Conservation (phyloP, 23 red algal species). For the Chondrus crispus region DNA sequence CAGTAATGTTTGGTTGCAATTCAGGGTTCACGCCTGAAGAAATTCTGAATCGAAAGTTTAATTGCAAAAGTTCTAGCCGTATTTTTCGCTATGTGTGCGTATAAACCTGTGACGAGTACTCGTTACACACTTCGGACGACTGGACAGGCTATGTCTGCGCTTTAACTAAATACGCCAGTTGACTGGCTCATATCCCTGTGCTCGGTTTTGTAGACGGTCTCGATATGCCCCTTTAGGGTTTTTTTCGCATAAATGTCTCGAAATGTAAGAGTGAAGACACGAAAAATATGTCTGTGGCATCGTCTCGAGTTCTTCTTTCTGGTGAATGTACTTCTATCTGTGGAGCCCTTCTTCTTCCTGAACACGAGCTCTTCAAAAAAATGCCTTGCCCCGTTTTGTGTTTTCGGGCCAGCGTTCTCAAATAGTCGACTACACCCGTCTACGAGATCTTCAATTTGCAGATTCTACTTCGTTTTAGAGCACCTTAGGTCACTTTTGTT, state of each 20-base stretch:
- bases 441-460: background rate
- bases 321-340: background rate
- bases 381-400: background rate
- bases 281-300: background rate
- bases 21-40: too few relatives aligned
- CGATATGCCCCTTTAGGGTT: background rate
- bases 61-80: too few relatives aligned
- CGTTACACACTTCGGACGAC: too few relatives aligned
- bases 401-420: background rate
- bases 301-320: background rate
- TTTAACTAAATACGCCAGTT: too few relatives aligned
- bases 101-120: too few relatives aligned
- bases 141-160: too few relatives aligned
- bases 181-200: background rate
- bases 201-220: background rate
- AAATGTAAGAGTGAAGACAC: background rate
- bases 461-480: background rate
- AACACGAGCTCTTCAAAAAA: background rate
- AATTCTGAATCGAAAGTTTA: too few relatives aligned
- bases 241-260: background rate
- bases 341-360: background rate
- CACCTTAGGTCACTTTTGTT: background rate
- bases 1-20: too few relatives aligned
- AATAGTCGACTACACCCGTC: background rate
- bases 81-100: too few relatives aligned